Conservation (phyloP, 495 filamentous ascomycete species). For the Neurospora sp. region DNA sequence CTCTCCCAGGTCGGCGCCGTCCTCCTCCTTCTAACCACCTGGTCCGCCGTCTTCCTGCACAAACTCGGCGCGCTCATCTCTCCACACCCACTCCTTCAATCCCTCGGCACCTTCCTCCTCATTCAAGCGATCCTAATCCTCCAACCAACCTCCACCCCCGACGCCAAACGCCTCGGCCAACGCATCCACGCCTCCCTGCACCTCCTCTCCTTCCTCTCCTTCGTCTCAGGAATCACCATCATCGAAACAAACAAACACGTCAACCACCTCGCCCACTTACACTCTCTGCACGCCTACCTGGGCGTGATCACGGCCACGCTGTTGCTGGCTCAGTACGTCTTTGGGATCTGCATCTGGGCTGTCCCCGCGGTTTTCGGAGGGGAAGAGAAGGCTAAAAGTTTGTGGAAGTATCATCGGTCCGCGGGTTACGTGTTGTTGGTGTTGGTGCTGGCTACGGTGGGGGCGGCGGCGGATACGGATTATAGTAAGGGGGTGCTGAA, state of each 20-base stretch:
- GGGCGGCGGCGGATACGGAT: slow-evolving; percentile 63
- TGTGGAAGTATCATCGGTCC: slow-evolving; percentile 83
- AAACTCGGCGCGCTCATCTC: slow-evolving; percentile 63
- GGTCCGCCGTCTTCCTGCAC: slow-evolving; percentile 58
- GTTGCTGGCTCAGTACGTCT: slow-evolving; percentile 58
- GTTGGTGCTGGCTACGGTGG: slow-evolving; percentile 61
- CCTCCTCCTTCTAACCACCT: slow-evolving; percentile 63
- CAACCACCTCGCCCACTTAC: slow-evolving; percentile 55
- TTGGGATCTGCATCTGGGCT: slow-evolving; percentile 74
- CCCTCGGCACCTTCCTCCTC: slow-evolving; percentile 58
- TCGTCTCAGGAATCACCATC: slow-evolving; percentile 57
- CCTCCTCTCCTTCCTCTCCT: slow-evolving; percentile 46
- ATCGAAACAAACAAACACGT: slow-evolving; percentile 76
- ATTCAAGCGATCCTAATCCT: slow-evolving; percentile 75
- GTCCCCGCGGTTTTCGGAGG: slow-evolving; percentile 63
- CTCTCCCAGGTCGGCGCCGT: slow-evolving; percentile 27
- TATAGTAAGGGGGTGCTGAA: slow-evolving; percentile 51
- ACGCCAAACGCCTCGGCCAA: slow-evolving; percentile 64
- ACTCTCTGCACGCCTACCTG: slow-evolving; percentile 67
- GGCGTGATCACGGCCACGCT: slow-evolving; percentile 67
- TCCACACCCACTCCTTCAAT: slow-evolving; percentile 79
- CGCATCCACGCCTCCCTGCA: slow-evolving; percentile 59
- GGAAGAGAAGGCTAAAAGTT: slow-evolving; percentile 62
- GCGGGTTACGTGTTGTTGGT: slow-evolving; percentile 66
- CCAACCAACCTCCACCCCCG: slow-evolving; percentile 71